A percentile compares a stretch with the other conserved stretches of the same genome.
Evolutionary conservation across 2,329 filamentous ascomycete species (phyloP).

Genomic region (Torrubiellomyces zombiae): DNA sequence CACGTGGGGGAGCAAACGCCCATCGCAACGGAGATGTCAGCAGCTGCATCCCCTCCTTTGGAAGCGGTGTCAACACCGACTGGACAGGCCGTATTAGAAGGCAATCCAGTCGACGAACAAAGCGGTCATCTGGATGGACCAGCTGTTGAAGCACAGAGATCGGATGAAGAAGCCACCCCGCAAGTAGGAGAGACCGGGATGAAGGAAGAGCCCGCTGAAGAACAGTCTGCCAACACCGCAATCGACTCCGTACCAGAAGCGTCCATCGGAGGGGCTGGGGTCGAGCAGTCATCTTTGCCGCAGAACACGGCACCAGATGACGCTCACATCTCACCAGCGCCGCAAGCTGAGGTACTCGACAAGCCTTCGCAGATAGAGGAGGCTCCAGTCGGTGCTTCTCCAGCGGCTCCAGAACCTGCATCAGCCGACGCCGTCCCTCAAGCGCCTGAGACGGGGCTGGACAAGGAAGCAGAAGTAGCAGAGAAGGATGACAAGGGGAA

Average conservation of each 20-base stretch:
- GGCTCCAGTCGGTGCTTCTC: no score
- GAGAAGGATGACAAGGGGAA: neutral
- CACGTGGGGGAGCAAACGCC: no score
- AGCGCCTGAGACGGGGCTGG: neutral
- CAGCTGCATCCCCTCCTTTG: constrained; percentile 7
- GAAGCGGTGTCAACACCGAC: no score
- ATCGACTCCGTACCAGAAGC: no score
- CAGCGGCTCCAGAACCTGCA: neutral
- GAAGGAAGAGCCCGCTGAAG: constrained; percentile 1
- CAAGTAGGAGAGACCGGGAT: constrained; percentile 16
- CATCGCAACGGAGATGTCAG: constrained; percentile 5
- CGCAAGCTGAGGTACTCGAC: no score
- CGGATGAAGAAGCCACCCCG: no score
- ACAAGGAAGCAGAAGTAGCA: neutral
- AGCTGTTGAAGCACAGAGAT: no score
- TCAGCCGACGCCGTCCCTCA: neutral
- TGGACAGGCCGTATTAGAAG: constrained; percentile 13
- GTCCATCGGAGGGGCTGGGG: no score
- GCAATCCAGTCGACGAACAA: constrained; percentile 24
- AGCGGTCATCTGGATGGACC: constrained; percentile 28
- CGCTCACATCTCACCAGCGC: no score
- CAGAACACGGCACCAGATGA: no score
- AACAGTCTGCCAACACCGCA: constrained; percentile 1
- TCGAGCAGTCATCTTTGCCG: no score
- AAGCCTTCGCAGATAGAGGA: constrained; percentile 3